Evolutionary conservation across 306 rosid genomes (phyloP).

Genomic region (Corylus heterophylla): DNA sequence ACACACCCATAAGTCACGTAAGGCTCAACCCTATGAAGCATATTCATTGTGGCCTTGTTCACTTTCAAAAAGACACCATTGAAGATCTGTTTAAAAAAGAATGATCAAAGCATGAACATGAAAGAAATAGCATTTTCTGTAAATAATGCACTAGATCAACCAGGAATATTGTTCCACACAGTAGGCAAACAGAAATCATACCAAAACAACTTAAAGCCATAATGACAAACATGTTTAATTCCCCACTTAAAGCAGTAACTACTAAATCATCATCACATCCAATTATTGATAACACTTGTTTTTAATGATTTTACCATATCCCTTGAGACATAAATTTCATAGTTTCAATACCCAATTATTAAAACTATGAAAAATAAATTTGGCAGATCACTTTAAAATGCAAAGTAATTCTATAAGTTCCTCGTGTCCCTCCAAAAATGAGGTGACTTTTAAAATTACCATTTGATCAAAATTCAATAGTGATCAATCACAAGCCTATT

Average conservation of each 20-base stretch:
- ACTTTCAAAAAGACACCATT: slow-evolving; percentile 91
- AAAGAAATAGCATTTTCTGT: neutral
- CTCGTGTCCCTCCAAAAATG: too few species aligned
- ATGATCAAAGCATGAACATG: neutral
- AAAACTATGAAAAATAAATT: too few species aligned
- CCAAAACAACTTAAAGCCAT: neutral
- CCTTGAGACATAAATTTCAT: too few species aligned
- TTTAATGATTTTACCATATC: neutral
- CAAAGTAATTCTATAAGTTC: too few species aligned
- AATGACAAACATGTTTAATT: neutral
- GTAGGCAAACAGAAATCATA: neutral
- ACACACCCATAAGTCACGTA: slow-evolving; percentile 82
- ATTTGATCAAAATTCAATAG: too few species aligned
- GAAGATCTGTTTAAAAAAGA: slow-evolving; percentile 59
- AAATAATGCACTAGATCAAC: neutral
- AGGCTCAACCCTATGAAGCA: slow-evolving; percentile 92
- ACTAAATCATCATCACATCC: neutral
- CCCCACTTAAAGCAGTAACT: neutral
- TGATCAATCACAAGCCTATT: too few species aligned
- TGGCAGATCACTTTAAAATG: too few species aligned
- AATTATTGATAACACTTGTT: neutral
- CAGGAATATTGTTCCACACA: neutral
- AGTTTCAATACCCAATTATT: too few species aligned
- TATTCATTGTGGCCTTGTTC: slow-evolving; percentile 85
- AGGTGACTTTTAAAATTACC: too few species aligned